Conservation (phyloP, 148 eudicot species). For the Amaranthus cruentus region DNA sequence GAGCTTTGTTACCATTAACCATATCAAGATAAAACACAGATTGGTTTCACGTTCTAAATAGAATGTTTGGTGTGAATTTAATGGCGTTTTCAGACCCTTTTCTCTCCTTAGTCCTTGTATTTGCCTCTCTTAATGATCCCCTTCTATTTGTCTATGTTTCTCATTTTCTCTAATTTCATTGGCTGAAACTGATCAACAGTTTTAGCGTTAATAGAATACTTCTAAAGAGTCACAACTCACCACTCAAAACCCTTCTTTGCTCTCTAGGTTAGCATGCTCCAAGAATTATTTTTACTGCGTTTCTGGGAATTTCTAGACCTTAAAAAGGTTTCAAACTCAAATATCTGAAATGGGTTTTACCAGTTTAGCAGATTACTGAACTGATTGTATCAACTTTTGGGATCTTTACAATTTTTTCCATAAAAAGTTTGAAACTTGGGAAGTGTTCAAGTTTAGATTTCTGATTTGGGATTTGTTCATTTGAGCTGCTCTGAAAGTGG, state of each 20-base stretch:
- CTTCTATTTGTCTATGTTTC: slow-evolving; percentile 15
- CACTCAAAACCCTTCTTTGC: too few species aligned
- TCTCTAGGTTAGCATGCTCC: too few species aligned
- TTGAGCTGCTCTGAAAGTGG: slow-evolving; percentile 1
- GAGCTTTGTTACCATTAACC: slow-evolving; percentile 6
- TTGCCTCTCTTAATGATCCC: slow-evolving; percentile 1
- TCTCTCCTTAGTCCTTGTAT: slow-evolving; percentile 10
- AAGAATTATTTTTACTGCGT: neutral
- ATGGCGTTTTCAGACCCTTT: slow-evolving; percentile 14
- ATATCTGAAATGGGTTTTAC: slow-evolving; percentile 12
- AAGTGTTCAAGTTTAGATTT: slow-evolving; percentile 7
- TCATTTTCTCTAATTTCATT: neutral
- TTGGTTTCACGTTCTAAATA: neutral
- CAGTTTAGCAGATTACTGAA: slow-evolving; percentile 1
- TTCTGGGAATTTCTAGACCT: slow-evolving; percentile 12
- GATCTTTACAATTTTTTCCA: slow-evolving; percentile 1
- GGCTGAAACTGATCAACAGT: slow-evolving; percentile 4
- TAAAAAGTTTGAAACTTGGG: neutral
- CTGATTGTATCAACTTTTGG: neutral
- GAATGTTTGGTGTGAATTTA: slow-evolving; percentile 29
- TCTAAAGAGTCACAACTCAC: neutral
- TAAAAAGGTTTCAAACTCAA: neutral
- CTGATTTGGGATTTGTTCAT: slow-evolving; percentile 17
- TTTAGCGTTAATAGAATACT: neutral
- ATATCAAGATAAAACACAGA: slow-evolving; percentile 21